Evolutionary conservation across 768 basidiomycete genomes (phyloP), one percentile per base, ranked within the genome.

Genomic region (Suillus bovinus): DNA sequence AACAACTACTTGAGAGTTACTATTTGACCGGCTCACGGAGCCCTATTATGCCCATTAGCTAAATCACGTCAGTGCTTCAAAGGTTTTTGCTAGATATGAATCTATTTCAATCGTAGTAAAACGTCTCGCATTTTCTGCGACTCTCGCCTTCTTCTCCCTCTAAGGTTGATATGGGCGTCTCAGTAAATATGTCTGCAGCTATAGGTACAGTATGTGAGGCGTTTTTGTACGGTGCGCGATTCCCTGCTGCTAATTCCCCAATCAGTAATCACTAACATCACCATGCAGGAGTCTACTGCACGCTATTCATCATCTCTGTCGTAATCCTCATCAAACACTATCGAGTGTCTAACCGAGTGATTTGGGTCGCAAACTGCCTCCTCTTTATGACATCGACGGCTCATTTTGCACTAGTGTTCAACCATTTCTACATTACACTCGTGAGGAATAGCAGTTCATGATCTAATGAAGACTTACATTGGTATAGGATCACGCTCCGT

Each of bases 161-260:
- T 9, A 1, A 24, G 5, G 14, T 24, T 24, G n/a, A 24, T 22
- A 55, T 55, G 53, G 6, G 8, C 9, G 16, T 38, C 24, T 56
- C 55, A 27, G 17, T 27, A 17, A 38, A 38, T 27, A 16, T 27
- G 10, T 7, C 24, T 27, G 3, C 11, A 56, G 36, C 17, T 39
- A 10, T 56, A 11, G 72, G 71, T 31, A 65, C 69, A n/a, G 71
- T 44, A 31, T 69, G 64, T 52, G 72, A 74, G 57, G 66, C 67
- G 4, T 50, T 71, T 29, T 54, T 72, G 8, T 74, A 70, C 52
- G 71, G 72, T 74, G 14, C 38, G 69, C 39, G 7, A 42, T 22
- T 44, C 22, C 10, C 17, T 27, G n/a, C 5, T 34, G 17, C 34
- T 11, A 34, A 10, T 34, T 34, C 24, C 20, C 29, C 13, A 8